Evolutionary conservation across 352 stramenopile genomes (phyloP).

Genomic region (Phytophthora colocasiae): DNA sequence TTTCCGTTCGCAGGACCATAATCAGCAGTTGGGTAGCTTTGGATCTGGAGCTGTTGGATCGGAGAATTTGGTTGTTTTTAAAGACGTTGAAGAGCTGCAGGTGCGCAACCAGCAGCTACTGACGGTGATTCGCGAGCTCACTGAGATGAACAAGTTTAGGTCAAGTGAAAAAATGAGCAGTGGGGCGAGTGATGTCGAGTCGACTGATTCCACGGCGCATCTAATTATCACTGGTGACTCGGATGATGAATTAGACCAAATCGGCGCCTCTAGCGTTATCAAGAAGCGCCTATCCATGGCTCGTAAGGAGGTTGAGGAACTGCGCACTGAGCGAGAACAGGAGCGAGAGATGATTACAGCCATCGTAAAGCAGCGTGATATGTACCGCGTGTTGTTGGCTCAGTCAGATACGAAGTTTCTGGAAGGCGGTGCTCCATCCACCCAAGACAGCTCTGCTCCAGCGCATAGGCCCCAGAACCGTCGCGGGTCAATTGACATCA

Average conservation of each 20-base stretch:
- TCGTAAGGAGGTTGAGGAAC: conserved; percentile 79
- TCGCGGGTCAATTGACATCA: conserved; percentile 42
- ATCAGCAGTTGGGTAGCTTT: conserved; percentile 23
- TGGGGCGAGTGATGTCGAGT: conserved; percentile 25
- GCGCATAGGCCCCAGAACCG: conserved; percentile 30
- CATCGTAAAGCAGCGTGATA: conserved; percentile 97
- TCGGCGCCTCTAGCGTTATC: conserved; percentile 37
- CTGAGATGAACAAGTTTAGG: conserved; percentile 51
- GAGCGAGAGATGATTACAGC: conserved; percentile 90
- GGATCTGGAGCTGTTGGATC: conserved; percentile 44
- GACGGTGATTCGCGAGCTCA: conserved; percentile 78
- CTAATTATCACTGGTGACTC: conserved; percentile 71
- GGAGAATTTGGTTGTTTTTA: conserved; percentile 88
- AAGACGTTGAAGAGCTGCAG: conserved; percentile 91
- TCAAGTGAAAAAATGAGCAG: conserved; percentile 17
- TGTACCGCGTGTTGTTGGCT: conserved; percentile 94
- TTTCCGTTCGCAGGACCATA: conserved; percentile 75
- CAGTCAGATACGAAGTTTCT: conserved; percentile 87
- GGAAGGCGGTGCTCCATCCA: conserved; percentile 23
- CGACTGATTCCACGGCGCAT: conserved; percentile 38
- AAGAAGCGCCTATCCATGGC: conserved; percentile 68
- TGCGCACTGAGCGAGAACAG: conserved; percentile 78
- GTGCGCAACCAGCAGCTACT: conserved; percentile 93
- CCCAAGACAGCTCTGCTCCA: conserved; percentile 9
- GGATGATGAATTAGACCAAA: conserved; percentile 59